A percentile compares a stretch with the other conserved stretches of the same genome.
phyloP scores from a whole-genome alignment of 2,329 filamentous ascomycete species.

The Acephala macrosclerotiorum region DNA sequence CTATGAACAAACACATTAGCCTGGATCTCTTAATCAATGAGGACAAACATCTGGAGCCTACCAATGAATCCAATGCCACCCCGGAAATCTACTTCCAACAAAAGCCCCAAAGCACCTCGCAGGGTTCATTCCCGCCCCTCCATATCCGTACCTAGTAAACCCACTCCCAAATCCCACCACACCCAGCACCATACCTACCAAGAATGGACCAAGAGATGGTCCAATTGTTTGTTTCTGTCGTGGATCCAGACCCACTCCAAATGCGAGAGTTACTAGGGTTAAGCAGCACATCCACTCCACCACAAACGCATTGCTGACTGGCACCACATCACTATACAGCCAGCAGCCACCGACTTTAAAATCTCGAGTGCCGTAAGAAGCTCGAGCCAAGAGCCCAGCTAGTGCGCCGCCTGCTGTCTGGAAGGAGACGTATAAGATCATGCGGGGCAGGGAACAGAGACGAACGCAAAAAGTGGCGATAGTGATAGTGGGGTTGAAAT shows the following conservation, averaged over 20 bases:
- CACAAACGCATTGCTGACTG: conserved; percentile 46
- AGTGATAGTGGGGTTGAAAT: conserved; percentile 61
- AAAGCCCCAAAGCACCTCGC: conserved; percentile 50
- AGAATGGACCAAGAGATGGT: conserved; percentile 54
- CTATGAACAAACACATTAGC: neutral
- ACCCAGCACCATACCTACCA: conserved; percentile 53
- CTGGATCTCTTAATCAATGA: neutral
- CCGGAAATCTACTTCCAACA: conserved; percentile 42
- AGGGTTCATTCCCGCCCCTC: conserved; percentile 49
- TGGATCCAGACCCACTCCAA: conserved; percentile 60
- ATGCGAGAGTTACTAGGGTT: conserved; percentile 56
- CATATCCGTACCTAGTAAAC: conserved; percentile 46
- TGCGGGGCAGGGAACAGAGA: conserved; percentile 55
- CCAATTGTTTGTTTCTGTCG: conserved; percentile 58
- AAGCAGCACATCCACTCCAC: conserved; percentile 56
- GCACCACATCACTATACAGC: conserved; percentile 37
- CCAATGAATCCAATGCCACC: conserved; percentile 32
- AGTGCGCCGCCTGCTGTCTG: conserved; percentile 53
- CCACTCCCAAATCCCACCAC: conserved; percentile 47
- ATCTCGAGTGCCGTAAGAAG: conserved; percentile 40
- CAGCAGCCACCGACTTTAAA: conserved; percentile 44
- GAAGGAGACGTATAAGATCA: conserved; percentile 55
- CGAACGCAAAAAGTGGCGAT: conserved; percentile 60
- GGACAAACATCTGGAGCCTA: neutral
- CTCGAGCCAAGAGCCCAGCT: conserved; percentile 49